A percentile compares a stretch with the other conserved stretches of the same genome.
Evolutionary conservation across 164 flowering plant species (phyloP).

Genomic region (Umbilicus rupestris): DNA sequence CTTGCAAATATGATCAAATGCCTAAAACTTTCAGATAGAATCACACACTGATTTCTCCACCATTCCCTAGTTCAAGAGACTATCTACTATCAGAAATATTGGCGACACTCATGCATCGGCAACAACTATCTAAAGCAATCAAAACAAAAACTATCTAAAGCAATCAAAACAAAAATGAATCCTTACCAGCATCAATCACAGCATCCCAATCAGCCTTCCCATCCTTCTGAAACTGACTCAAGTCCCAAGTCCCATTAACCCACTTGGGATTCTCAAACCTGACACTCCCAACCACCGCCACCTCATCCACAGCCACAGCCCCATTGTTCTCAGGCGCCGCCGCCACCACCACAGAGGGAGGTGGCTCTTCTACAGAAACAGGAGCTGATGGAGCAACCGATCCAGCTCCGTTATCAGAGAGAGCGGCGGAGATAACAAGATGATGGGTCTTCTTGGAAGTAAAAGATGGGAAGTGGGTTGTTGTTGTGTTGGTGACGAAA

Average conservation of each 20-base stretch:
- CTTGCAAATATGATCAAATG: no score
- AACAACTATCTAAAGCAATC: neutral
- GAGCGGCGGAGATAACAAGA: conserved; percentile 15
- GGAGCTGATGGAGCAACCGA: conserved; percentile 24
- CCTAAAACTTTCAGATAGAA: no score
- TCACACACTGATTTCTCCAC: no score
- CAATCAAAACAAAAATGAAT: conserved; percentile 3
- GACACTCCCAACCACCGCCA: conserved; percentile 13
- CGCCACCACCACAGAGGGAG: conserved; percentile 11
- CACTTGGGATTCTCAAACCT: conserved; percentile 61
- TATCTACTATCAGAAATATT: no score
- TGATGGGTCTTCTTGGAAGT: conserved; percentile 16
- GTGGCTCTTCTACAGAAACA: conserved; percentile 27
- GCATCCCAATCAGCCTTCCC: conserved; percentile 87
- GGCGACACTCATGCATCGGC: no score
- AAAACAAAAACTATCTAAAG: neutral
- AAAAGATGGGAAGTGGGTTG: conserved; percentile 20
- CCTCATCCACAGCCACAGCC: conserved; percentile 15
- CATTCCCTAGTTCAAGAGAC: no score
- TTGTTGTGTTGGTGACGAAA: conserved; percentile 11
- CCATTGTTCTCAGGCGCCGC: conserved; percentile 18
- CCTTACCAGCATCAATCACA: conserved; percentile 85
- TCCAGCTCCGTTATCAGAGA: conserved; percentile 53
- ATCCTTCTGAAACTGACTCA: conserved; percentile 70
- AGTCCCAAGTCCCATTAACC: conserved; percentile 89